Percentiles rank a stretch among this genome's conserved stretches.
Conservation (phyloP, 2,329 filamentous ascomycete species). For the Fusarium sp. region DNA sequence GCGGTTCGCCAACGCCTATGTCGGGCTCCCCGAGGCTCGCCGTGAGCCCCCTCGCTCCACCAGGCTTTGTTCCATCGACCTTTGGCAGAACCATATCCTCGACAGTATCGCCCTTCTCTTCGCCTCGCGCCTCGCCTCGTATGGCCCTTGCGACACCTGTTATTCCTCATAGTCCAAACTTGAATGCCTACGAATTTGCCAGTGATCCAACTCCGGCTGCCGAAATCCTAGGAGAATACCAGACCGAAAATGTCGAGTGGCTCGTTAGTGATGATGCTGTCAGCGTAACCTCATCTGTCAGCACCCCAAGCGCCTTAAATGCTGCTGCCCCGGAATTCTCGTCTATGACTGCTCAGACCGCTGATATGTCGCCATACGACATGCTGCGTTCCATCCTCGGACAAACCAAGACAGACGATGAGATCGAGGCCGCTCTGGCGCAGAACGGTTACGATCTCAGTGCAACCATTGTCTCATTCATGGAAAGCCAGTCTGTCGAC, state of each 20-base stretch:
- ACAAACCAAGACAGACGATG: conserved; percentile 88
- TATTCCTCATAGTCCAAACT: conserved; percentile 91
- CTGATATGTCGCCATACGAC: conserved; percentile 97
- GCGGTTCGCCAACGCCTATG: conserved; percentile 81
- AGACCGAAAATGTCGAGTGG: conserved; percentile 97
- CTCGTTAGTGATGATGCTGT: conserved; percentile 89
- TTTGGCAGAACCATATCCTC: conserved; percentile 81
- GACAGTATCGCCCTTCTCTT: conserved; percentile 89
- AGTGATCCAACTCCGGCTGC: conserved; percentile 82
- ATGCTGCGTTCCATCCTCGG: conserved; percentile 96
- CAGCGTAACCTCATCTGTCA: conserved; percentile 79
- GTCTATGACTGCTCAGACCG: conserved; percentile 68
- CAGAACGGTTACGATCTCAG: conserved; percentile 92
- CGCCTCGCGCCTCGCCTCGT: conserved; percentile 90
- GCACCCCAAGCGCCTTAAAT: conserved; percentile 77
- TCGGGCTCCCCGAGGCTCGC: conserved; percentile 84
- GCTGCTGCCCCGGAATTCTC: conserved; percentile 84
- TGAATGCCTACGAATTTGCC: conserved; percentile 95
- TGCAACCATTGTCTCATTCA: conserved; percentile 88
- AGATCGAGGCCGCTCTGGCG: conserved; percentile 91
- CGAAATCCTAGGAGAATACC: conserved; percentile 90
- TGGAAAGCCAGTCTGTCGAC: conserved; percentile 70
- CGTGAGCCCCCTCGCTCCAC: conserved; percentile 84
- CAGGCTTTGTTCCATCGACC: conserved; percentile 82
- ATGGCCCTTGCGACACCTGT: conserved; percentile 88